These are phyloP conservation scores for Salix koriyanagi DNA, from an alignment of 345 rosid genomes.

Conservation along the genomic window DNA sequence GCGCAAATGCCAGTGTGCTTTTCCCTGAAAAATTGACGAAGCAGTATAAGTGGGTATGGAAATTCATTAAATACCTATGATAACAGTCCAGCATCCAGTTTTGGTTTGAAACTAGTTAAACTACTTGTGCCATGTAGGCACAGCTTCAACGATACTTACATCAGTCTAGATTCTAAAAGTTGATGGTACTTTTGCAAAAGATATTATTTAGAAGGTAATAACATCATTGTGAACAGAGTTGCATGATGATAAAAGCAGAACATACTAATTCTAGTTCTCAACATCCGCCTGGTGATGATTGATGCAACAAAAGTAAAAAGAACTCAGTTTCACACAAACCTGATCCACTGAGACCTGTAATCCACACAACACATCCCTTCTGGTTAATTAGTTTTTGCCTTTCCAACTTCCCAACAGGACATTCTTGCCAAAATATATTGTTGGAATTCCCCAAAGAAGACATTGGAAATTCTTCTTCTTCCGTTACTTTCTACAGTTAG, in stretches of 20 bases:
- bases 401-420: slow-evolving; percentile 66
- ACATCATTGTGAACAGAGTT: background rate
- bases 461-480: slow-evolving; percentile 33
- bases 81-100: background rate
- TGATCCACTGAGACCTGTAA: slow-evolving; percentile 97
- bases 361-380: slow-evolving; percentile 91
- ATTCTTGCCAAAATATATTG: slow-evolving; percentile 93
- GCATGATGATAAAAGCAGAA: background rate
- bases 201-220: background rate
- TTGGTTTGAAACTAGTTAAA: background rate
- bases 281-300: background rate
- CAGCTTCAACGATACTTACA: background rate
- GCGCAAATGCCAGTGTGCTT: slow-evolving; percentile 83
- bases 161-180: background rate
- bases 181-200: background rate
- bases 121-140: background rate
- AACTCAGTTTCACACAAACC: slow-evolving; percentile 37
- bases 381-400: slow-evolving; percentile 77
- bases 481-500: slow-evolving; percentile 12
- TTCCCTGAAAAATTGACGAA: slow-evolving; percentile 49
- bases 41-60: background rate
- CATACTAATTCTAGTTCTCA: background rate
- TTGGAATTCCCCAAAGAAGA: slow-evolving; percentile 58
- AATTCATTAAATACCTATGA: background rate
- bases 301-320: background rate